These are phyloP conservation scores for Rhizoctonia solani DNA, from an alignment of 1,284 basidiomycete genomes.

Conservation along the genomic window DNA sequence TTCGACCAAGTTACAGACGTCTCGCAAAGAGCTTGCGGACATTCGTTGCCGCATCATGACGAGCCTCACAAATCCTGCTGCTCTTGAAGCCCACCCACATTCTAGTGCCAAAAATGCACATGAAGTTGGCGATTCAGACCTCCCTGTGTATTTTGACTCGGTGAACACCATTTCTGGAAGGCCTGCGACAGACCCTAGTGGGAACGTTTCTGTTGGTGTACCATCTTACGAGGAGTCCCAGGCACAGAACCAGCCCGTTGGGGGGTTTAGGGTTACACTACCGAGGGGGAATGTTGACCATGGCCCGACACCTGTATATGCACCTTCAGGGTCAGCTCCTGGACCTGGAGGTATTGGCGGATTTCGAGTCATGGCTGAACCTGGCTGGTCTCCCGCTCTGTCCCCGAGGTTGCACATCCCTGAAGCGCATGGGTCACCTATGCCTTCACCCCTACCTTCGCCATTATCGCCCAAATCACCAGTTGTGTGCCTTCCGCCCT, in stretches of 20 bases:
- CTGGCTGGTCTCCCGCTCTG: background rate
- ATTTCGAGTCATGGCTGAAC: background rate
- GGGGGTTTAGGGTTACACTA: slow-evolving; percentile 13
- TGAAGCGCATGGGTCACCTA: background rate
- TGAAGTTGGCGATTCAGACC: slow-evolving; percentile 20
- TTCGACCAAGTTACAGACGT: background rate
- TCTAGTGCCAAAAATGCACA: slow-evolving; percentile 7
- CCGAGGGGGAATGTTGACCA: background rate
- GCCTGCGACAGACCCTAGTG: background rate
- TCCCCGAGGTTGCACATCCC: background rate
- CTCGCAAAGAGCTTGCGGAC: slow-evolving; percentile 14
- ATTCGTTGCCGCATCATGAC: slow-evolving; percentile 23
- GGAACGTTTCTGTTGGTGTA: slow-evolving; percentile 8
- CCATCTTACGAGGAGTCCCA: slow-evolving; percentile 24
- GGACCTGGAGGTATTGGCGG: slow-evolving; percentile 24
- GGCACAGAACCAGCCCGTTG: background rate
- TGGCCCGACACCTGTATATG: background rate
- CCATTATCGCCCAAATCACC: background rate
- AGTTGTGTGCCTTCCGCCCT: background rate
- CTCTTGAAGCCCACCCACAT: slow-evolving; percentile 1
- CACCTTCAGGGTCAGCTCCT: slow-evolving; percentile 2
- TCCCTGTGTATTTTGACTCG: slow-evolving; percentile 2
- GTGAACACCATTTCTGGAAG: background rate
- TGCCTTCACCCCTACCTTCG: too few relatives aligned
- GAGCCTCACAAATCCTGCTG: slow-evolving; percentile 11